Evolutionary conservation across 306 rosid genomes (phyloP), one percentile per base, ranked within the genome.

Genomic region (Notholithocarpus densiflorus): DNA sequence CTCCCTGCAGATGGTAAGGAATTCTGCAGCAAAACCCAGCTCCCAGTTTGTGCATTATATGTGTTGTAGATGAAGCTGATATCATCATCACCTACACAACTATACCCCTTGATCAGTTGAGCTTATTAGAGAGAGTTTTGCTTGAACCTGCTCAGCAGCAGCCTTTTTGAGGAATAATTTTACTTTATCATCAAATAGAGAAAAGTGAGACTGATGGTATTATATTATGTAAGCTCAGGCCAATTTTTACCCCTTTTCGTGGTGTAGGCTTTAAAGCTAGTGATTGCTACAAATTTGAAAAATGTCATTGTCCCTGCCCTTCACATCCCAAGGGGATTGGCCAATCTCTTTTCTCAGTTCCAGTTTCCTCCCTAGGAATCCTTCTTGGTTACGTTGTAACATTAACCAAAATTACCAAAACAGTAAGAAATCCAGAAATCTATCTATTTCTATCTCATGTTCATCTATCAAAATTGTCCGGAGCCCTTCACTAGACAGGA

Each of bases 381-480:
- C 86, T 56, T 52, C 64, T 60, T 75, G 72, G 31, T 80, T 82
- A 24, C 80, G 74, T 21, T 78, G 76, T 68, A 74, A 78, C 27
- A 57, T 74, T 51, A 78, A 72, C 82, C 83, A 26, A 62, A 34
- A 61, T 37, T 14, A 23, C 52, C 84, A 80, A 62, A 55, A 18
- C 10, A 23, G 23, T 69, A 75, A 37, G 71, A 59, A 27, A 68
- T 77, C 34, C 2, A 52, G 29, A 26, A 77, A 15, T 43, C 77
- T 60, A 55, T 74, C 81, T 2, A 32, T 76, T 77, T 83, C 92
- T 18, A 52, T 90, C 76, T 81, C 89, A 61, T 88, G 97, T 79
- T 89, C 94, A 10, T 72, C 88, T 13, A 26, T 82, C 74, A 94
- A 92, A 85, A 89, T 88, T 85, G 93, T 92, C 8, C 91, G 93